Evolutionary conservation across 83 land plant species (phyloP).

Genomic region (Picea abies): DNA sequence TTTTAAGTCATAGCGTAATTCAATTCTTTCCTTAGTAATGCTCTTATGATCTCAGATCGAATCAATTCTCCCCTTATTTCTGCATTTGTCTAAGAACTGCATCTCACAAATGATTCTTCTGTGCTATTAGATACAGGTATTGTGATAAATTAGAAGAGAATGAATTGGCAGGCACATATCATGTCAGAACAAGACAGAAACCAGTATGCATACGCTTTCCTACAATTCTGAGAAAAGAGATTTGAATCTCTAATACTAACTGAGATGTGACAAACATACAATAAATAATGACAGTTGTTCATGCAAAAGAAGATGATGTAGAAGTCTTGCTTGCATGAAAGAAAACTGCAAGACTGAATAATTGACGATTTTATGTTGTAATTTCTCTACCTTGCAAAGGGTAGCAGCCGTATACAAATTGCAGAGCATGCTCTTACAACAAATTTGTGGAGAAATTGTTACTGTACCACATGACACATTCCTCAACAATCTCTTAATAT

Average conservation of each 20-base stretch:
- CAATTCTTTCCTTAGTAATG: not conserved
- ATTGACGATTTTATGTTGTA: not conserved
- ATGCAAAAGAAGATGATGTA: not conserved
- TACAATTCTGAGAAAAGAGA: not conserved
- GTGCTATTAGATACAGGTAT: not conserved
- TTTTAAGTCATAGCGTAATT: not conserved
- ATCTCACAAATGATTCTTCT: not conserved
- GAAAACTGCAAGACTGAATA: constrained; percentile 8
- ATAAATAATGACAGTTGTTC: constrained; percentile 3
- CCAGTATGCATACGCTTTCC: not conserved
- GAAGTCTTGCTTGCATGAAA: constrained; percentile 15
- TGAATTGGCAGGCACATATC: not conserved
- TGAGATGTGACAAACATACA: not conserved
- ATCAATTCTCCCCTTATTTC: not conserved
- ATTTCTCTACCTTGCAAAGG: constrained; percentile 7
- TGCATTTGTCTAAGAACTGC: not conserved
- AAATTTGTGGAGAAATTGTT: constrained; percentile 9
- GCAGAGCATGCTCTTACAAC: constrained; percentile 1
- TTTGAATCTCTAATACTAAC: not conserved
- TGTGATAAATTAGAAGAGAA: not conserved
- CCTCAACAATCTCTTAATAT: constrained; percentile 8
- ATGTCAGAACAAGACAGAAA: not conserved
- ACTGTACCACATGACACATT: not conserved
- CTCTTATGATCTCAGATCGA: not conserved
- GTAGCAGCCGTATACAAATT: constrained; percentile 3